phyloP scores from a whole-genome alignment of 768 basidiomycete species.

The Omphalotus guepiniiformis region DNA sequence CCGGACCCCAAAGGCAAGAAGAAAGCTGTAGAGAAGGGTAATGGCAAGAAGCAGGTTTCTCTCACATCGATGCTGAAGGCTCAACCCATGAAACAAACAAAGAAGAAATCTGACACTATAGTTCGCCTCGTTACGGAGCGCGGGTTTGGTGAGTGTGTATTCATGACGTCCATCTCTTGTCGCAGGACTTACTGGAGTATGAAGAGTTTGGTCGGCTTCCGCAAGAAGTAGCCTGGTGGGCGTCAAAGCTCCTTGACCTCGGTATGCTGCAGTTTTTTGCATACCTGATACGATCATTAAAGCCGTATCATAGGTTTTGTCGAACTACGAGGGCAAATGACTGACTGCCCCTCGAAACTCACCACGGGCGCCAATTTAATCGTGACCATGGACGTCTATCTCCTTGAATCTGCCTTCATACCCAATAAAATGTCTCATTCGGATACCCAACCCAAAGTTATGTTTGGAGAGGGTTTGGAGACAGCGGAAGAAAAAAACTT shows the following conservation, averaged over 20 bases:
- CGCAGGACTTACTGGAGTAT: neutral
- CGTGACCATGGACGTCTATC: slow-evolving; percentile 68
- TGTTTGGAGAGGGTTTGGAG: slow-evolving; percentile 77
- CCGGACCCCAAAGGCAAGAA: slow-evolving; percentile 30
- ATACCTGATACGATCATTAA: slow-evolving; percentile 6
- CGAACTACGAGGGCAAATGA: slow-evolving; percentile 66
- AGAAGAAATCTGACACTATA: slow-evolving; percentile 56
- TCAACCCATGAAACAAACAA: slow-evolving; percentile 42
- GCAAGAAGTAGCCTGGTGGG: slow-evolving; percentile 66
- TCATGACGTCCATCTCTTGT: neutral
- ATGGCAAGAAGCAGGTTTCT: slow-evolving; percentile 60
- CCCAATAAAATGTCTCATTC: slow-evolving; percentile 32
- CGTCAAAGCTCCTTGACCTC: slow-evolving; percentile 68
- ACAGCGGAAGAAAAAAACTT: slow-evolving; percentile 75
- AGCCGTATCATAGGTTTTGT: slow-evolving; percentile 44
- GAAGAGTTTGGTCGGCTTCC: slow-evolving; percentile 77
- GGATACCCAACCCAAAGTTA: slow-evolving; percentile 26
- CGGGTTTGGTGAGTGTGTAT: slow-evolving; percentile 53
- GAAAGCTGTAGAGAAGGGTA: slow-evolving; percentile 24
- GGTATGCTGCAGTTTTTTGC: slow-evolving; percentile 32
- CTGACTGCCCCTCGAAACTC: slow-evolving; percentile 71
- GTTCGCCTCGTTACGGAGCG: slow-evolving; percentile 61
- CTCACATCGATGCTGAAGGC: slow-evolving; percentile 64
- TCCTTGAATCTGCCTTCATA: slow-evolving; percentile 67
- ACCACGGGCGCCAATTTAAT: slow-evolving; percentile 75